Evolutionary conservation across 768 basidiomycete species (phyloP), one percentile per base, ranked within the genome.

Genomic region (Boletus bicolor): DNA sequence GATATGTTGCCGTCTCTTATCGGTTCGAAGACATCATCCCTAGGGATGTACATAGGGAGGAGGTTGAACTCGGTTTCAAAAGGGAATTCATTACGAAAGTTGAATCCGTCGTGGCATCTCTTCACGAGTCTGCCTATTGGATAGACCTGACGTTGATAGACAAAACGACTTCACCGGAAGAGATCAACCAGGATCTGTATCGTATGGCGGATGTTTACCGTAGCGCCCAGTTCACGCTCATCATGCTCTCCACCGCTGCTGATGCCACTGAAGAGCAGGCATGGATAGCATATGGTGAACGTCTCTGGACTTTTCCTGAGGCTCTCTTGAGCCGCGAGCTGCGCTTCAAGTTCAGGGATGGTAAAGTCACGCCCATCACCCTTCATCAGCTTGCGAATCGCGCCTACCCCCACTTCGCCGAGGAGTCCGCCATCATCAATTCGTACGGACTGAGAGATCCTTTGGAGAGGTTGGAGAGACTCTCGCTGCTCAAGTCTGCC

Each of bases 271-370:
- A 61, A 7, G 41, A 57, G 14, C 19, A 15, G 2, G 51, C 55
- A 38, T 69, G 65, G 65, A 11, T 34, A 7, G 12, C 11, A 10
- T 66, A 65, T 9, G 68, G 65, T 9, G 24, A 63, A 30, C 62
- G 68, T 41, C 54, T 69, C 11, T 64, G 65, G 65, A 69, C 61
- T 1, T 60, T 69, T 7, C 65, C 66, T 0, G 57, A 63, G 17
- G 64, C 49, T 3, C 47, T 66, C 14, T 50, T 70, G 35, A 65
- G 66, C 17, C 66, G 63, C 0, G 50, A 64, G 32, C 41, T 67
- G n/a, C 55, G 48, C 0, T 67, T 55, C 59, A 58, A 49, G 41
- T 53, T 58, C 32, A 50, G 55, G 38, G 35, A 46, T 17, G 53
- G 35, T 0, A 6, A 48, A 1, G 68, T 70, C 35, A 63, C 19